Evolutionary conservation across 225 moss, liverwort and hornwort genomes (phyloP).

Genomic region (Climacium dendroides): DNA sequence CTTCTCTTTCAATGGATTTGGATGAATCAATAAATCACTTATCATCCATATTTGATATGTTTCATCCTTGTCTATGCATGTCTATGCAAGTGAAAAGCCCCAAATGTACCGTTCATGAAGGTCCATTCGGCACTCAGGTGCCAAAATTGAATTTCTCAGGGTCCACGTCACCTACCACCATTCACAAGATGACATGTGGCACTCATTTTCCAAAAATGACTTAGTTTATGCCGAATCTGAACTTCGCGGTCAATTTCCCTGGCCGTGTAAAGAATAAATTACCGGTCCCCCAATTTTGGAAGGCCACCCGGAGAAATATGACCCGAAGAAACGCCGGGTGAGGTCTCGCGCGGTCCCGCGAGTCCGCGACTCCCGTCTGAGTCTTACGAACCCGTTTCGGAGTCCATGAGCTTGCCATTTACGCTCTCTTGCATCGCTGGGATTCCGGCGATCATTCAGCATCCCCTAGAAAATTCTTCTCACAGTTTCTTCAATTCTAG

Average conservation of each 20-base stretch:
- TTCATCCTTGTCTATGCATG: background rate
- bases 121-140: too few relatives aligned
- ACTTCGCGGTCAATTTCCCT: background rate
- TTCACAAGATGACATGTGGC: too few relatives aligned
- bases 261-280: background rate
- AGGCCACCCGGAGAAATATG: background rate
- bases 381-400: background rate
- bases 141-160: too few relatives aligned
- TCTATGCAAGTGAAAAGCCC: background rate
- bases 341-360: too few relatives aligned
- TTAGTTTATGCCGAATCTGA: too few relatives aligned
- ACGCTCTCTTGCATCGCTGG: background rate
- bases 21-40: background rate
- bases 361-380: background rate
- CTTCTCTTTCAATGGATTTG: too few relatives aligned
- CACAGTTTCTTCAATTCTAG: background rate
- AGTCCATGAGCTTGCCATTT: background rate
- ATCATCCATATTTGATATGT: background rate
- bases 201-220: too few relatives aligned
- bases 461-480: background rate
- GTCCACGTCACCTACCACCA: too few relatives aligned
- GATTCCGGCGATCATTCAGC: background rate
- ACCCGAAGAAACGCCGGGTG: background rate
- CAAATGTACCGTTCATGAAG: too few relatives aligned
- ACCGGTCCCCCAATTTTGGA: background rate